These are phyloP conservation scores for Phanerodontia chrysosporium DNA, from an alignment of 768 basidiomycete genomes.

Conservation along the genomic window DNA sequence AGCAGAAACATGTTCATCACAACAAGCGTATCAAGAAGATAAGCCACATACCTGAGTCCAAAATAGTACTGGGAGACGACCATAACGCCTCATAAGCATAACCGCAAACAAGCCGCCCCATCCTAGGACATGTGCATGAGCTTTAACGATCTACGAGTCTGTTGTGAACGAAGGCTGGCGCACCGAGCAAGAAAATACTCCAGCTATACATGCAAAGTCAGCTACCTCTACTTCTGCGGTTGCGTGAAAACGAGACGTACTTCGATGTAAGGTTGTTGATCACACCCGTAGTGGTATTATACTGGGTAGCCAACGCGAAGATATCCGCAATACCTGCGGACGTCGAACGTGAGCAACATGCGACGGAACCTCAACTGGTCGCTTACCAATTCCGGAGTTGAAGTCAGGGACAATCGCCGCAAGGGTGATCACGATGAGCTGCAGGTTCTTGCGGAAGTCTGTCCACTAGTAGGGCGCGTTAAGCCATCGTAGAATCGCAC, in stretches of 20 bases:
- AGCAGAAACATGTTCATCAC: not conserved
- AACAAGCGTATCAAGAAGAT: not conserved
- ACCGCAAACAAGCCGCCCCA: constrained; percentile 62
- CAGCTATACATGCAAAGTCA: constrained; percentile 34
- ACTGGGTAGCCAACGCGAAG: constrained; percentile 55
- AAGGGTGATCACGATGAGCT: constrained; percentile 56
- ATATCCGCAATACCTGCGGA: constrained; percentile 52
- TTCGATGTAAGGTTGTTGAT: constrained; percentile 64
- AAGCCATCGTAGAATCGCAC: not conserved
- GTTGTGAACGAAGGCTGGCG: not conserved
- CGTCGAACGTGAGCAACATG: not conserved
- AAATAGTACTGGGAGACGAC: constrained; percentile 64
- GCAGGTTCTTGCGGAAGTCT: constrained; percentile 45
- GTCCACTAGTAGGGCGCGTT: constrained; percentile 42
- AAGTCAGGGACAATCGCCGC: constrained; percentile 68
- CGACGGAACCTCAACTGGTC: not conserved
- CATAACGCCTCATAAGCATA: constrained; percentile 58
- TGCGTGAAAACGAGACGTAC: too few relatives aligned
- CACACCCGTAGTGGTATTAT: constrained; percentile 47
- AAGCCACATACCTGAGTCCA: constrained; percentile 55
- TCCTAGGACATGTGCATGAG: constrained; percentile 37
- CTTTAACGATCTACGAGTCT: not conserved
- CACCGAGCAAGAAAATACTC: constrained; percentile 62
- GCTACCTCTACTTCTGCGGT: too few relatives aligned
- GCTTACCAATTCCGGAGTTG: constrained; percentile 56